A percentile compares a stretch with the other conserved stretches of the same genome.
Evolutionary conservation across 2,329 filamentous ascomycete genomes (phyloP).

Genomic region (Teratosphaeriaceae sp.): DNA sequence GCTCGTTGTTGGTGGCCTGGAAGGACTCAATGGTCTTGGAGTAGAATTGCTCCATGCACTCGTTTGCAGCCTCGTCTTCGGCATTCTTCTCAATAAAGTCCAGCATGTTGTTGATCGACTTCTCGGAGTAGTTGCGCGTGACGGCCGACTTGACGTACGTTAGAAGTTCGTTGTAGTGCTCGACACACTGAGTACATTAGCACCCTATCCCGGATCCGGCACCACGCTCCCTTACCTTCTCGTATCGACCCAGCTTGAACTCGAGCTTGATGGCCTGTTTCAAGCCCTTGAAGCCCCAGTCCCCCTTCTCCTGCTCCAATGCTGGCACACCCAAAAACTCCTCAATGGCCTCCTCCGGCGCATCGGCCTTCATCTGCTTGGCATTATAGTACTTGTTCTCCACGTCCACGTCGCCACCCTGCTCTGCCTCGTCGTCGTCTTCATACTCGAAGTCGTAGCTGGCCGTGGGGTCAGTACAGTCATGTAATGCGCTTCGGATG

Average conservation of each 20-base stretch:
- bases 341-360: conserved; percentile 79
- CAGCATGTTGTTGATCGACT: conserved; percentile 99
- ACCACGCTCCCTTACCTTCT: conserved; percentile 52
- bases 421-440: conserved; percentile 83
- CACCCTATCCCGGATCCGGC: not conserved
- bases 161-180: conserved; percentile 90
- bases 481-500: too few relatives aligned
- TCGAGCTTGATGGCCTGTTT: conserved; percentile 98
- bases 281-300: conserved; percentile 97
- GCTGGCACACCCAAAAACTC: conserved; percentile 87
- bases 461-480: conserved; percentile 4
- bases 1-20: conserved; percentile 94
- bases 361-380: conserved; percentile 86
- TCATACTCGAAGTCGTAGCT: conserved; percentile 98
- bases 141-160: conserved; percentile 97
- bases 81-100: conserved; percentile 93
- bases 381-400: conserved; percentile 99
- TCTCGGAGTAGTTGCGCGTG: conserved; percentile 96
- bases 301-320: conserved; percentile 83
- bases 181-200: conserved; percentile 38
- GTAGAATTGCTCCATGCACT: conserved; percentile 92
- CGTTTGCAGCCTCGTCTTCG: conserved; percentile 61
- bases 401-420: conserved; percentile 84
- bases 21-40: conserved; percentile 89
- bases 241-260: conserved; percentile 84